Evolutionary conservation across 257 asterid species (phyloP).

Genomic region (Nicotiana undulata): DNA sequence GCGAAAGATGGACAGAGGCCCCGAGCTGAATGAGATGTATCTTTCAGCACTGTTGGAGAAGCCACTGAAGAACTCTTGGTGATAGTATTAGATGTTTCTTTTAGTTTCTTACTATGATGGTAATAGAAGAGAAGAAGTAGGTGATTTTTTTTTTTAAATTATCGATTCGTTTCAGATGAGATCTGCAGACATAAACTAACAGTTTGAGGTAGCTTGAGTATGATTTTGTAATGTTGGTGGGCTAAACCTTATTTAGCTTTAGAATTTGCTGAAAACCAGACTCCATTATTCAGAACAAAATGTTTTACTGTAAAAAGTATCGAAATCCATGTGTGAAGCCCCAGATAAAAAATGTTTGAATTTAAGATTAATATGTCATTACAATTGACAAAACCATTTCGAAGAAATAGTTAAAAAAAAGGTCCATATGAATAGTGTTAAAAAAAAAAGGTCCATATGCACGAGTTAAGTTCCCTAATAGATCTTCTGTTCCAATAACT

Average conservation of each 20-base stretch:
- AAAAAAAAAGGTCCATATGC: not conserved
- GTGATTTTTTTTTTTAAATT: not conserved
- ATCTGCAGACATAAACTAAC: not conserved
- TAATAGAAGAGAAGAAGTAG: not conserved
- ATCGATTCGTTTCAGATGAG: not conserved
- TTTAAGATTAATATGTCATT: not conserved
- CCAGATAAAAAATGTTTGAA: not conserved
- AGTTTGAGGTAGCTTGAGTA: not conserved
- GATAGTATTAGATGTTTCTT: slow-evolving; percentile 4
- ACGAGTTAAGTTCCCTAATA: no score
- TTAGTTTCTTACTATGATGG: not conserved
- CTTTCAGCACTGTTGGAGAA: slow-evolving; percentile 63
- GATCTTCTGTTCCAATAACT: no score
- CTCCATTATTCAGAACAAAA: not conserved
- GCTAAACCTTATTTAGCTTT: not conserved
- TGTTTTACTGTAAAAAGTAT: not conserved
- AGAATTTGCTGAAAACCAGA: not conserved
- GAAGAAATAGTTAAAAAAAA: not conserved
- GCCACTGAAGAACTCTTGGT: slow-evolving; percentile 56
- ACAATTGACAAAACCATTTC: not conserved
- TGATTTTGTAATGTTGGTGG: not conserved
- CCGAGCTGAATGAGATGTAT: slow-evolving; percentile 55
- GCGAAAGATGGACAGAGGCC: slow-evolving; percentile 48
- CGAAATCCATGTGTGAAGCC: not conserved
- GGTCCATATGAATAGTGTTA: not conserved